Evolutionary conservation across 176 grass and related monocot species (phyloP).

Genomic region (Phragmites australis): DNA sequence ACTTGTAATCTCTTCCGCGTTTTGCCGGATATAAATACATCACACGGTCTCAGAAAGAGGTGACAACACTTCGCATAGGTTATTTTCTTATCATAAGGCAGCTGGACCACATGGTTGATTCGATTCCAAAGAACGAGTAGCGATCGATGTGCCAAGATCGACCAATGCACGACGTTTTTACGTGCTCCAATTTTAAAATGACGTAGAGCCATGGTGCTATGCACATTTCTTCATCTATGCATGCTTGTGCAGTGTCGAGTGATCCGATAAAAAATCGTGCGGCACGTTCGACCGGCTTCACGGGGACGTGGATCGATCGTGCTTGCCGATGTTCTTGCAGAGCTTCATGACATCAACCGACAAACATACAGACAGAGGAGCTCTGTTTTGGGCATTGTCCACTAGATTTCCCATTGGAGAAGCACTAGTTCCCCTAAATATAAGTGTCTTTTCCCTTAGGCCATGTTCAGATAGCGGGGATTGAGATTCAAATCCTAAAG

Average conservation of each 20-base stretch:
- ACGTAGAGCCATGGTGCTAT: not conserved
- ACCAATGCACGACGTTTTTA: not conserved
- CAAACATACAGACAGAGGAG: not conserved
- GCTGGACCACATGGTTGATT: not conserved
- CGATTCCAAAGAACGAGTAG: not conserved
- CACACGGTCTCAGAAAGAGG: too few species aligned
- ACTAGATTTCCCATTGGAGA: too few species aligned
- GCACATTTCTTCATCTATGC: not conserved
- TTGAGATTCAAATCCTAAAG: too few species aligned
- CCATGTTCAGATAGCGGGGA: too few species aligned
- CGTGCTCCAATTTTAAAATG: not conserved
- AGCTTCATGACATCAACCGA: not conserved
- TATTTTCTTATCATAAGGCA: too few species aligned
- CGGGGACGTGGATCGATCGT: not conserved
- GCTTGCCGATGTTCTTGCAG: not conserved
- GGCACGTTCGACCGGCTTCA: not conserved
- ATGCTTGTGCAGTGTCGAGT: not conserved
- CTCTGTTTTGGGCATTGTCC: not conserved
- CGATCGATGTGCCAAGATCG: not conserved
- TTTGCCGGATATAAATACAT: too few species aligned
- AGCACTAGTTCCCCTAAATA: too few species aligned
- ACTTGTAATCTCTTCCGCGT: too few species aligned
- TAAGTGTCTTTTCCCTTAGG: too few species aligned
- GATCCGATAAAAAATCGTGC: not conserved
- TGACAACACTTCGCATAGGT: too few species aligned